A percentile compares a stretch with the other conserved stretches of the same genome.
These are phyloP conservation scores for Lepiota brunneoincarnata DNA, from an alignment of 768 basidiomycete genomes.

Conservation along the genomic window DNA sequence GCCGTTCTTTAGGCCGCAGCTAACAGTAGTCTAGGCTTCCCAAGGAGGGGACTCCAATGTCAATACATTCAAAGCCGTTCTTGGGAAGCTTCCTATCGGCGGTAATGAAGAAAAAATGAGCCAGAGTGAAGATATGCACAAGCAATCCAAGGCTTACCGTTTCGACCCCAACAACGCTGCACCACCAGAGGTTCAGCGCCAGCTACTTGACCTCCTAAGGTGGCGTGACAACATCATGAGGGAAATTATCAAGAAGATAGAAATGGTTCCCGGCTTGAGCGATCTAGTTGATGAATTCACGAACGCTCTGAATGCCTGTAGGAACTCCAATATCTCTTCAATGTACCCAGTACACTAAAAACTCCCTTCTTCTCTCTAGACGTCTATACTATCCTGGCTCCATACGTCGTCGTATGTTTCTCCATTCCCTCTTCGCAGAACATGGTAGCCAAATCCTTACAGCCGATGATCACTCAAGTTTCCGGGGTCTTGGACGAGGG, in stretches of 20 bases:
- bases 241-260: conserved; percentile 52
- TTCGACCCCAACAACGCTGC: conserved; percentile 62
- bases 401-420: conserved; percentile 51
- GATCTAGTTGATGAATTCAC: conserved; percentile 58
- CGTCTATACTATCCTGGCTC: conserved; percentile 66
- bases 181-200: conserved; percentile 60
- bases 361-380: conserved; percentile 28
- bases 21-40: conserved; percentile 21
- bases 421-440: neutral
- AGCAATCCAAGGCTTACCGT: conserved; percentile 54
- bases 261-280: conserved; percentile 62
- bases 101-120: conserved; percentile 49
- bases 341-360: neutral
- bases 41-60: conserved; percentile 34
- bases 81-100: conserved; percentile 48
- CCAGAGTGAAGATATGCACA: conserved; percentile 54
- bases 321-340: conserved; percentile 16
- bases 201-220: conserved; percentile 52
- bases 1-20: neutral
- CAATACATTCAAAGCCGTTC: conserved; percentile 36
- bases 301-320: conserved; percentile 67
- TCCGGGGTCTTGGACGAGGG: conserved; percentile 56
- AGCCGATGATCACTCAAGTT: conserved; percentile 63
- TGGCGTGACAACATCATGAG: conserved; percentile 64
- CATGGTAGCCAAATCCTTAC: conserved; percentile 11